Base-by-base conservation (phyloP, 306 rosid genomes). In the Inga laurina region DNA sequence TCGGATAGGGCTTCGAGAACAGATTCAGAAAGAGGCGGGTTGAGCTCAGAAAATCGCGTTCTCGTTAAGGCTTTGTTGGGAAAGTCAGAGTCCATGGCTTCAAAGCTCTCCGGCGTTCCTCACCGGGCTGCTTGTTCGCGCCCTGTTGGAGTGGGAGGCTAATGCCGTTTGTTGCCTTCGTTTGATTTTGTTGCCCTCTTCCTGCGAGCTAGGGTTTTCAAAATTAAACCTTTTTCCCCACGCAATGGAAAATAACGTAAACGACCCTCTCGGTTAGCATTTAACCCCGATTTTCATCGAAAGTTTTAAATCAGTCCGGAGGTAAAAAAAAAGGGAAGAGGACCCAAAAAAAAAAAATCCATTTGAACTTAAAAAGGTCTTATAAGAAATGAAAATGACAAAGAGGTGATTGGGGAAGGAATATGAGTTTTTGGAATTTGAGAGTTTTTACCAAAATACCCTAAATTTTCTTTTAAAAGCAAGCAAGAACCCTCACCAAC, bases 11-110 rank as follows among this genome's bases (percentile, higher is more conserved):
- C 97, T 80, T 88, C 77, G 35, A 96, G 92, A 24, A 96, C 93
- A 6, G 89, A 83, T 0, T 88, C 84, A 16, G 97, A 89, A 19
- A 96, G 94, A 4, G 91, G 88, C 5, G 99, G 99, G 11, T 84
- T 73, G 21, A 96, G 88, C 41, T 96, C 98, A 73, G 94, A 91
- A 78, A 94, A 96, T 59, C 97, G 97, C 45, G 97, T 96, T 83
- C 49, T 82, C 8, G 97, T 92, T 64, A 96, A 84, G 10, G 98
- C 97, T 76, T 83, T 88, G 85, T 86, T 90, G 24, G 83, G 83
- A 5, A 84, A 32, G 4, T 82, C 93, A 65, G 90, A 77, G 59
- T 82, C 94, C 97, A 92, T 94, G 80, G 83, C 48, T 79, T 13
- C 32, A 15, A 7, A 27, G 37, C 46, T 8, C 37, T 51, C 27